Evolutionary conservation across 1,284 basidiomycete species (phyloP), one percentile per base, ranked within the genome.

Genomic region (Mrakiaceae sp.): DNA sequence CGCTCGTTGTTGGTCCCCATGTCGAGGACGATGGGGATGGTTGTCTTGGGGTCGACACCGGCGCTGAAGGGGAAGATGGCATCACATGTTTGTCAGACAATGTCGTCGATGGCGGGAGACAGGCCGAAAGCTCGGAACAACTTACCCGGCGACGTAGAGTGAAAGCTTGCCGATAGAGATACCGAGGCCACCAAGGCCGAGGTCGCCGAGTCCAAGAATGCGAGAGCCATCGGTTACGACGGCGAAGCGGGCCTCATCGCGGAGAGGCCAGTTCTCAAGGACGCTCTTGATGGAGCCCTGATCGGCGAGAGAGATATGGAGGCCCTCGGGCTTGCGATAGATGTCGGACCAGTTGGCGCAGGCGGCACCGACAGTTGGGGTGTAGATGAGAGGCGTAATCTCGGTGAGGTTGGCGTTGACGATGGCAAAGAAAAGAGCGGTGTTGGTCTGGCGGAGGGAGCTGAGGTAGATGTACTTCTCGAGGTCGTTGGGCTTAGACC

Each of bases 91-190:
- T 27, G 27, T 27, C 27, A 27, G 27, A 27, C 27, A 27, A 27
- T 27, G 27, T 27, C 5, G 43, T 49, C 9, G 14, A 10, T 40
- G 47, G 46, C 5, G 39, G 14, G 14, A 54, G 64, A 71, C 79
- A 70, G 74, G 87, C 86, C 87, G 87, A 67, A 88, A 88, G 55
- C 27, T 27, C 27, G 27, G 27, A 27, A 27, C 27, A 27, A 27
- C 27, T 27, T 27, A 27, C 27, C 90, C 90, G 47, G 90, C 90
- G 67, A 95, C 82, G 73, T 96, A 97, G 49, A 97, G 82, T 39
- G 88, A 91, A 11, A 97, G 81, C 77, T 97, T 97, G 55, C 93
- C 93, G 67, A 95, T 88, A 27, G 88, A 85, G 71, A 97, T 97
- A 3, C 90, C 90, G 86, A 95, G 89, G 50, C 79, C 79, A 59